Percentiles rank a stretch among this genome's conserved stretches.
Conservation (phyloP, 495 filamentous ascomycete species). For the Penicillium canariense region DNA sequence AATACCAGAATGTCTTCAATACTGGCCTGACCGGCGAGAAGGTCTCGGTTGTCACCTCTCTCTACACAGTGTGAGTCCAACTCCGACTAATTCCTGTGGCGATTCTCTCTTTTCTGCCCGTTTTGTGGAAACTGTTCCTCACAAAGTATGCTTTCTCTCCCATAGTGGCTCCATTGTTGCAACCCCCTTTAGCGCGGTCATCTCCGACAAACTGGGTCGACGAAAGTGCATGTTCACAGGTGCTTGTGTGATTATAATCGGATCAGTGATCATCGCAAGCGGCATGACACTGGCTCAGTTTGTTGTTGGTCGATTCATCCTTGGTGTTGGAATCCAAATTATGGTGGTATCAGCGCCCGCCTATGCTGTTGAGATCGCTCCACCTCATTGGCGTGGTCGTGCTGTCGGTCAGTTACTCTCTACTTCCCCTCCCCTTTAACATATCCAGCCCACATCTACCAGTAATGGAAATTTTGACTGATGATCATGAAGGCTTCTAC, state of each 20-base stretch:
- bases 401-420: conserved; percentile 44
- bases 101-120: too few relatives aligned
- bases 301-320: conserved; percentile 70
- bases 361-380: conserved; percentile 75
- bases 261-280: conserved; percentile 53
- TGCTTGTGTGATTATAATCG: conserved; percentile 59
- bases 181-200: conserved; percentile 37
- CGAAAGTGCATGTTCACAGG: conserved; percentile 67
- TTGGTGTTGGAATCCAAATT: conserved; percentile 73
- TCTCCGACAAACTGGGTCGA: conserved; percentile 51
- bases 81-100: too few relatives aligned
- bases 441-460: not conserved
- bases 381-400: conserved; percentile 66
- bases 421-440: not conserved
- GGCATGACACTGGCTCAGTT: conserved; percentile 52
- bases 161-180: conserved; percentile 52
- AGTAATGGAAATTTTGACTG: not conserved
- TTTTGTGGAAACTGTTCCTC: not conserved
- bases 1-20: conserved; percentile 43
- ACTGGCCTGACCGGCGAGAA: conserved; percentile 44
- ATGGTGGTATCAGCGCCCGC: conserved; percentile 71
- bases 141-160: not conserved
- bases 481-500: conserved; percentile 44
- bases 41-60: conserved; percentile 40
- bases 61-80: conserved; percentile 54